These are phyloP conservation scores for Tulasnella sp. DNA, from an alignment of 768 basidiomycete genomes.

Conservation along the genomic window DNA sequence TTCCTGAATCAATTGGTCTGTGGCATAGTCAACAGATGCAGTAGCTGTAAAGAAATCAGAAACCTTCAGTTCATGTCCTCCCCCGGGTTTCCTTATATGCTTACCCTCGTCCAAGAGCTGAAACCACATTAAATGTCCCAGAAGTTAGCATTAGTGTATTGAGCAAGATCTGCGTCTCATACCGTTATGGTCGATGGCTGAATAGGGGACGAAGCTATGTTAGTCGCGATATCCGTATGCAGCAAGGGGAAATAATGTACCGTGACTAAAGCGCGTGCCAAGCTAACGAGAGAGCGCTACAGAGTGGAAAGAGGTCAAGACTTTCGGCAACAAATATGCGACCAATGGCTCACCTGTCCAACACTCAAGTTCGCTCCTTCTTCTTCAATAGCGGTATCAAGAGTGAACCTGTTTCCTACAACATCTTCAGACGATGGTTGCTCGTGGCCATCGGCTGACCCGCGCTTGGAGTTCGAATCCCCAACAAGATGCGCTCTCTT, in stretches of 20 bases:
- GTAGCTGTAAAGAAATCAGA: constrained; percentile 72
- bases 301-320: constrained; percentile 19
- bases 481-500: not conserved
- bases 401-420: constrained; percentile 44
- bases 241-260: constrained; percentile 31
- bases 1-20: constrained; percentile 81
- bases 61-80: not conserved
- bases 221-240: not conserved
- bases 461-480: constrained; percentile 7
- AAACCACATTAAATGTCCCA: not conserved
- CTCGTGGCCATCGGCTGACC: constrained; percentile 27
- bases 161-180: not conserved
- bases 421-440: constrained; percentile 26
- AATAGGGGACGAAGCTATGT: not conserved
- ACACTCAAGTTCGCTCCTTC: constrained; percentile 80
- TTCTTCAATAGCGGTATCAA: constrained; percentile 76
- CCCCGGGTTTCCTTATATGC: not conserved
- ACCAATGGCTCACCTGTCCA: constrained; percentile 33
- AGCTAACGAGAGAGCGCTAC: constrained; percentile 69
- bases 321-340: not conserved
- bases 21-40: constrained; percentile 82
- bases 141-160: not conserved
- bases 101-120: not conserved
- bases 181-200: not conserved
- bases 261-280: constrained; percentile 83